Percentiles rank a stretch among this genome's conserved stretches.
Conservation (phyloP, 805 yeast species). For the Wickerhamiella qilinensis region DNA sequence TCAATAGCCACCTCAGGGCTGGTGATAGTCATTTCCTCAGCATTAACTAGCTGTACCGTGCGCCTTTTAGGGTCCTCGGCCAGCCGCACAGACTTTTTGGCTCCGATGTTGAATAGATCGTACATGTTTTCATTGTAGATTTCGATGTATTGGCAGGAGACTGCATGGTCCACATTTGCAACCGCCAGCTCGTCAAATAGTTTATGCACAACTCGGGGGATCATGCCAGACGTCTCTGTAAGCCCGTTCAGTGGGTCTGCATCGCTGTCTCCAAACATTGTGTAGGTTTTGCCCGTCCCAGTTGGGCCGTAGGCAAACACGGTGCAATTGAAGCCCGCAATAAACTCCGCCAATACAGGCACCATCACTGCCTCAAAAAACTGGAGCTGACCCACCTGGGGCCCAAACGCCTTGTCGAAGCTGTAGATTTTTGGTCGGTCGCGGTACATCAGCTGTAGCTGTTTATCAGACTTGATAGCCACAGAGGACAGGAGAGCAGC, state of each 20-base stretch:
- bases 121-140: slow-evolving; percentile 81
- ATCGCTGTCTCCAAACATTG: slow-evolving; percentile 63
- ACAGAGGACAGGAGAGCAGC: too few relatives aligned
- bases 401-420: slow-evolving; percentile 67
- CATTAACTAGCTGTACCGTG: slow-evolving; percentile 38
- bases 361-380: slow-evolving; percentile 52
- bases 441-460: background rate
- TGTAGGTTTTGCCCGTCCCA: slow-evolving; percentile 91
- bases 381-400: slow-evolving; percentile 42
- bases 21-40: slow-evolving; percentile 37
- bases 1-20: slow-evolving; percentile 36
- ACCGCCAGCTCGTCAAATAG: slow-evolving; percentile 47
- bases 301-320: slow-evolving; percentile 93
- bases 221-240: slow-evolving; percentile 45
- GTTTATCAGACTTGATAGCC: background rate
- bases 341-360: slow-evolving; percentile 54
- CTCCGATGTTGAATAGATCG: slow-evolving; percentile 42
- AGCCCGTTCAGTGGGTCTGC: too few relatives aligned
- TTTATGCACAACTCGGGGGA: slow-evolving; percentile 54
- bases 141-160: slow-evolving; percentile 55
- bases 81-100: slow-evolving; percentile 35
- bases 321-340: slow-evolving; percentile 80
- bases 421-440: slow-evolving; percentile 29
- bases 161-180: slow-evolving; percentile 37
- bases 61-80: slow-evolving; percentile 34